These are phyloP conservation scores for Chytriomyces confervae DNA, from an alignment of 192 early-diverging fungal genomes.

Conservation along the genomic window DNA sequence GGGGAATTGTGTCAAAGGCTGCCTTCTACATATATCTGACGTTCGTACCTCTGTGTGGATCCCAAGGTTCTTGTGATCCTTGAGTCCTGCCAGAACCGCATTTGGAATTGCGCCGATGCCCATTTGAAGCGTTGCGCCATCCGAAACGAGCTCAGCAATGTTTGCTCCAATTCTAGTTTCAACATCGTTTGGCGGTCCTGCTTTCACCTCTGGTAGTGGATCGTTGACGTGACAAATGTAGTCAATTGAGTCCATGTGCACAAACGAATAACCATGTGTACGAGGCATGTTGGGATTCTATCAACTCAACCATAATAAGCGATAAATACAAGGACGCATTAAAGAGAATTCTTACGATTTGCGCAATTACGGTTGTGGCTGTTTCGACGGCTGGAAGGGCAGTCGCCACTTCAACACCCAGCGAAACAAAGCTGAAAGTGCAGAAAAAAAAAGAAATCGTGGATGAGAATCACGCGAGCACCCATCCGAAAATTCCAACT, in stretches of 20 bases:
- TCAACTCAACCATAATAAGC: not conserved
- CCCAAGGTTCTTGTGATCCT: slow-evolving; percentile 55
- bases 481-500: not conserved
- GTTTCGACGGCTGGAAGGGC: slow-evolving; percentile 51
- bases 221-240: slow-evolving; percentile 51
- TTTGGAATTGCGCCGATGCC: slow-evolving; percentile 60
- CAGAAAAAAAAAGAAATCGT: not conserved
- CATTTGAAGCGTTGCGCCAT: slow-evolving; percentile 60
- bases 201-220: slow-evolving; percentile 33
- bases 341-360: slow-evolving; percentile 30
- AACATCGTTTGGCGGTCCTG: slow-evolving; percentile 16
- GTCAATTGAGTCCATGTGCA: slow-evolving; percentile 53
- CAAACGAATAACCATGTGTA: slow-evolving; percentile 49
- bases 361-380: slow-evolving; percentile 51
- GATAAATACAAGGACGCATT: not conserved
- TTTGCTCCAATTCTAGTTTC: slow-evolving; percentile 52
- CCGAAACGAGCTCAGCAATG: slow-evolving; percentile 50
- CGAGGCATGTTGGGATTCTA: slow-evolving; percentile 48
- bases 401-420: slow-evolving; percentile 51
- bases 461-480: not conserved
- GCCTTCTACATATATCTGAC: not conserved
- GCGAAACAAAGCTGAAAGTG: slow-evolving; percentile 30
- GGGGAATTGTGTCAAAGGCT: not conserved
- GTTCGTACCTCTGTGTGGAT: slow-evolving; percentile 52
- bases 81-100: slow-evolving; percentile 52